Conservation (phyloP, 805 yeast species). For the Nakazawaea peltata region DNA sequence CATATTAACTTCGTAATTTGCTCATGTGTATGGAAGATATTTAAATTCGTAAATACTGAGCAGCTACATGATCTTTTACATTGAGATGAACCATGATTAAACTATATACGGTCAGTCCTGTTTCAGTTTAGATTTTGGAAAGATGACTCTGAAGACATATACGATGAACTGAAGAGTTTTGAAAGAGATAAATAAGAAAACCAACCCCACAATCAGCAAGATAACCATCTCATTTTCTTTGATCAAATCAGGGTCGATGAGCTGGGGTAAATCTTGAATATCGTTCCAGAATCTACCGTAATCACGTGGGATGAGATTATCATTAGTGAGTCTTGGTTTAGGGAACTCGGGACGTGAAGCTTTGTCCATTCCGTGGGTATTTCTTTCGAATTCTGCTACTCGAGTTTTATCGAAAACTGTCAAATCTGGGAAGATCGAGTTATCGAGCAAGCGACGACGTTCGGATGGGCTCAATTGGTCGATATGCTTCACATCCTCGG, state of each 20-base stretch:
- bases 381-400: slow-evolving; percentile 45
- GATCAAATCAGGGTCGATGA: slow-evolving; percentile 38
- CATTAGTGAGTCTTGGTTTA: slow-evolving; percentile 23
- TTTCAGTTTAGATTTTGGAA: too few relatives aligned
- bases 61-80: too few relatives aligned
- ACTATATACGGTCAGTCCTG: too few relatives aligned
- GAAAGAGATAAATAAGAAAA: slow-evolving; percentile 3
- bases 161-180: neutral
- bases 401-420: slow-evolving; percentile 42
- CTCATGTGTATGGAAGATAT: too few relatives aligned
- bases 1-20: too few relatives aligned
- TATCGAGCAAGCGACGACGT: slow-evolving; percentile 22
- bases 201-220: slow-evolving; percentile 25
- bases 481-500: slow-evolving; percentile 20
- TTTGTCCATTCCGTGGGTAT: slow-evolving; percentile 26
- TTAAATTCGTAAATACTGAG: too few relatives aligned
- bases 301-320: slow-evolving; percentile 10
- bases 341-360: slow-evolving; percentile 23
- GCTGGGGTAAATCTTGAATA: slow-evolving; percentile 19
- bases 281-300: slow-evolving; percentile 6
- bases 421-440: slow-evolving; percentile 45
- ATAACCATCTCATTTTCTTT: slow-evolving; percentile 42
- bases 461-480: slow-evolving; percentile 23
- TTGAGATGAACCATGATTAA: too few relatives aligned
- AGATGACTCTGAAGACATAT: slow-evolving; percentile 3